Percentiles rank a stretch among this genome's conserved stretches.
phyloP scores from a whole-genome alignment of 192 early-diverging fungal genomes.

The Linnemannia zychae region DNA sequence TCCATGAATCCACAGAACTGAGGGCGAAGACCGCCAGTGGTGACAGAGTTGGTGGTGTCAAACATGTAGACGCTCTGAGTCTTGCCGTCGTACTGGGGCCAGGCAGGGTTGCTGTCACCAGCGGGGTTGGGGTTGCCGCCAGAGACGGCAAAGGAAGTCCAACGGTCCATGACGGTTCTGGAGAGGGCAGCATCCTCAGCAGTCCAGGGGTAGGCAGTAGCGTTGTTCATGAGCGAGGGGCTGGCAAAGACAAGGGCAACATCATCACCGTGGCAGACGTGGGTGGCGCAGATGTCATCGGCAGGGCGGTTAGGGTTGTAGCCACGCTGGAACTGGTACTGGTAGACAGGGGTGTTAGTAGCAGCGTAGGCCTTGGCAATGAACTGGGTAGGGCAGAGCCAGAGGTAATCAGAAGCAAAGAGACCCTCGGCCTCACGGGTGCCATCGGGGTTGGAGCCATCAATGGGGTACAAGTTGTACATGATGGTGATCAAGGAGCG shows the following conservation, averaged over 20 bases:
- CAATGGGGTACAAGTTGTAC: conserved; percentile 33
- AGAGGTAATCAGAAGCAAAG: conserved; percentile 50
- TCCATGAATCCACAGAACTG: conserved; percentile 50
- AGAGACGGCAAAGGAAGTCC: conserved; percentile 40
- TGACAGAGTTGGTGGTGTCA: conserved; percentile 21
- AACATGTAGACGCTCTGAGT: conserved; percentile 43
- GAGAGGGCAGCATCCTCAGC: conserved; percentile 48
- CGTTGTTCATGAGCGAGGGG: conserved; percentile 47
- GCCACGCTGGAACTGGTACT: conserved; percentile 51
- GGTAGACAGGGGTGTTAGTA: conserved; percentile 40
- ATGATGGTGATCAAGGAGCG: conserved; percentile 50
- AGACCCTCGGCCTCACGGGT: conserved; percentile 32
- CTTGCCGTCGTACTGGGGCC: conserved; percentile 37
- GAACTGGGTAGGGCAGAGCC: conserved; percentile 52
- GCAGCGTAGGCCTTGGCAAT: conserved; percentile 48
- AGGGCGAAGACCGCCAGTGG: conserved; percentile 38
- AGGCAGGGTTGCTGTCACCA: conserved; percentile 31
- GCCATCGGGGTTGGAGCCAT: conserved; percentile 43
- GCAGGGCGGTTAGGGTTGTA: conserved; percentile 44
- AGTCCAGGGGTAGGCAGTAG: conserved; percentile 45
- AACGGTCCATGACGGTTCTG: conserved; percentile 52
- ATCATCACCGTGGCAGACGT: conserved; percentile 58
- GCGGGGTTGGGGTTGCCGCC: conserved; percentile 45
- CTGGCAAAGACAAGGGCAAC: conserved; percentile 56
- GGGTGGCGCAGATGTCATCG: conserved; percentile 30